Conservation (phyloP, 306 rosid genomes). For the cucumber (Cucumis sativus) region Cucumber_9930_V3 NC_026657.2:38142001-38142500, state of each 20-base stretch:
- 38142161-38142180: not conserved
- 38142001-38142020: not conserved
- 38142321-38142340: not conserved
- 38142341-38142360: not conserved
- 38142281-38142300: not conserved
- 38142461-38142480: conserved; percentile 6
- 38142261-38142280: not conserved
- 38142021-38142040: not conserved
- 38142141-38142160: not conserved
- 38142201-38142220: not conserved
- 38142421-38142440: not conserved
- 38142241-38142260: not conserved
- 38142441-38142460: not conserved
- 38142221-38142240: not conserved
- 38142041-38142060: not conserved
- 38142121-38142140: not conserved
- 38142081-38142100: not conserved
- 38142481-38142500: conserved; percentile 2
- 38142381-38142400: not conserved
- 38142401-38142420: not conserved
- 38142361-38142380: not conserved
- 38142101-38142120: not conserved
- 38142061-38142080: conserved; percentile 9
- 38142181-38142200: not conserved
- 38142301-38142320: not conserved